A percentile compares a stretch with the other conserved stretches of the same genome.
phyloP scores from a whole-genome alignment of 805 yeast species.

The Wickerhamiella sergipiensis region DNA sequence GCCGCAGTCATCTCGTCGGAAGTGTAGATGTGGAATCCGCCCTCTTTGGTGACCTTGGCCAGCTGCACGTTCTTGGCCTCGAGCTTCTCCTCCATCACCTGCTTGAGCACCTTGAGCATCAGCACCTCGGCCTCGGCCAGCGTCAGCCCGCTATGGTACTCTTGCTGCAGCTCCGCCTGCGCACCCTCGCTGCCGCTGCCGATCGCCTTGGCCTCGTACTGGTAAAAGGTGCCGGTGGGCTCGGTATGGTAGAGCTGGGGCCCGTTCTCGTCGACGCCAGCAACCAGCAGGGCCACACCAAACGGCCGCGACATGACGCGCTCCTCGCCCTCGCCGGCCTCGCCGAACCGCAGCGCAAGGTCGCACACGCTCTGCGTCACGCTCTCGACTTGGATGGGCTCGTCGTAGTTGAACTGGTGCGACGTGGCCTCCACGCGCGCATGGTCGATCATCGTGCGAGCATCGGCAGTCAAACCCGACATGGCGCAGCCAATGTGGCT shows the following conservation, averaged over 20 bases:
- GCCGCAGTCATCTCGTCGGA: constrained; percentile 74
- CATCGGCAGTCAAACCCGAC: constrained; percentile 98
- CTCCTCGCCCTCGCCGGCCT: constrained; percentile 83
- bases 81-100: constrained; percentile 97
- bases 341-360: constrained; percentile 90
- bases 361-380: constrained; percentile 96
- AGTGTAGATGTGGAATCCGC: constrained; percentile 73
- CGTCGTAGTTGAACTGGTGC: constrained; percentile 83
- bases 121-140: constrained; percentile 85
- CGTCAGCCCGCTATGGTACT: constrained; percentile 79
- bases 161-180: constrained; percentile 92
- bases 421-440: constrained; percentile 78
- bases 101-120: constrained; percentile 79
- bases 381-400: constrained; percentile 80
- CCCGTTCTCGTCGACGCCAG: constrained; percentile 91
- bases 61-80: constrained; percentile 92
- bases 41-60: constrained; percentile 77
- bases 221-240: constrained; percentile 95
- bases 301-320: constrained; percentile 95
- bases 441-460: constrained; percentile 96
- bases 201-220: constrained; percentile 96
- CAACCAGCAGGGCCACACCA: constrained; percentile 93
- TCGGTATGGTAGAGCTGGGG: constrained; percentile 97
- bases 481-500: constrained; percentile 94
- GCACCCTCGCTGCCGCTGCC: constrained; percentile 99